Base-by-base conservation (phyloP, 208 protist genomes). In the Wallacemonas sp. region DNA sequence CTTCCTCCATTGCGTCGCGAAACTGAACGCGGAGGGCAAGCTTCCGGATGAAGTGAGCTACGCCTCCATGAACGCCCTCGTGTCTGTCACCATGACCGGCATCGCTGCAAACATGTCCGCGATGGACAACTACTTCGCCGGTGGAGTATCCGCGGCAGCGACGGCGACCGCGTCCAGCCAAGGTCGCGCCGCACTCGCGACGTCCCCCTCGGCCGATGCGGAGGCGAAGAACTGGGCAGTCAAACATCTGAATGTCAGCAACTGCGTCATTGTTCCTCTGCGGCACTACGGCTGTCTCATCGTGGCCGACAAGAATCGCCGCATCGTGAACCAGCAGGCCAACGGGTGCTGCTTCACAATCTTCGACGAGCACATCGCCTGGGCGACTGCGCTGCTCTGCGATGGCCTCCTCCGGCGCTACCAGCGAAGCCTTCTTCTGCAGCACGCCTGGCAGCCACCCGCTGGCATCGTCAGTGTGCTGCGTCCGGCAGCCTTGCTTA, bases 291-390 rank as follows among this genome's bases (percentile, higher is more conserved):
- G 84, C 1, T 91, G 85, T 65, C 54, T 91, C 17, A 51, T 95
- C 17, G 49, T 95, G 12, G 84, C 81, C 27, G 79, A 92, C 41
- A 92, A 92, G 53, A 24, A 51, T 27, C 33, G 21, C 17, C 64
- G 49, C 21, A 39, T 58, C 27, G 24, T 14, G 38, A 56, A 41
- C 39, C 33, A 51, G 12, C 12, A 36, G 15, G 2, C 51, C 21
- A 49, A 28, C 15, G 30, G n/a, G 34, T 46, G 56, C 33, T 60
- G 62, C 51, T 91, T 91, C 64, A 82, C 75, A 33, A 17, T 81
- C 36, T 73, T 77, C 12, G 85, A 91, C 62, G 84, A 91, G 68
- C 79, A 91, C 71, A 66, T 87, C 5, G 76, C 70, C n/a, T 94
- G 88, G 88, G 70, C 71, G 45, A 67, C 71, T 33, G 82, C 80